A percentile compares a stretch with the other conserved stretches of the same genome.
phyloP scores from a whole-genome alignment of 345 rosid species.

The Hypericum perforatum region DNA sequence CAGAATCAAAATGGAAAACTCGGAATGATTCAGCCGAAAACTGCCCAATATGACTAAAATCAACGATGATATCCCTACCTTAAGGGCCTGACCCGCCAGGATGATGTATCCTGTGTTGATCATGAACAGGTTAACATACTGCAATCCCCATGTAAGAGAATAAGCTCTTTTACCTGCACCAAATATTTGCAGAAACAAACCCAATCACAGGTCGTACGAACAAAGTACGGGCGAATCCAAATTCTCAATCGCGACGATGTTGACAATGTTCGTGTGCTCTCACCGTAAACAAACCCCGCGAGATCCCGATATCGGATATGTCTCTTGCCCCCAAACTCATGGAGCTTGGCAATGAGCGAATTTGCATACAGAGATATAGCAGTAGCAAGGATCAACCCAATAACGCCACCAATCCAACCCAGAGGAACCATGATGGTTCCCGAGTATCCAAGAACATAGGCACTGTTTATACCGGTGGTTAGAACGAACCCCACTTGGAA shows the following conservation, averaged over 20 bases:
- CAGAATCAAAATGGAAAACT: neutral
- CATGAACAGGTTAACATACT: slow-evolving; percentile 19
- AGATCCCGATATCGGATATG: slow-evolving; percentile 28
- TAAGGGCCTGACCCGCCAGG: slow-evolving; percentile 28
- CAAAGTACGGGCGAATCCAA: neutral
- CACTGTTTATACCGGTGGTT: slow-evolving; percentile 26
- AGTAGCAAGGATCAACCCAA: slow-evolving; percentile 12
- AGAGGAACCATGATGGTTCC: slow-evolving; percentile 20
- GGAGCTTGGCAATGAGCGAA: slow-evolving; percentile 26
- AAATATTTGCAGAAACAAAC: neutral
- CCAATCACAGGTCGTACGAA: too few relatives aligned
- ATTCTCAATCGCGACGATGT: neutral
- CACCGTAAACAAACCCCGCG: slow-evolving; percentile 22
- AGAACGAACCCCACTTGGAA: slow-evolving; percentile 27
- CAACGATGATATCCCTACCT: slow-evolving; percentile 8
- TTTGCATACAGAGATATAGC: slow-evolving; percentile 18
- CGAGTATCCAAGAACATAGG: slow-evolving; percentile 25
- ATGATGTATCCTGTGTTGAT: slow-evolving; percentile 26
- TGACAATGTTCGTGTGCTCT: neutral
- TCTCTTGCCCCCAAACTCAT: slow-evolving; percentile 19
- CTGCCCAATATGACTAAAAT: neutral
- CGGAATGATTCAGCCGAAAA: too few relatives aligned
- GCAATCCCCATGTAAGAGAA: slow-evolving; percentile 18
- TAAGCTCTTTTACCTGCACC: slow-evolving; percentile 18
- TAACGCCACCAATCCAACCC: slow-evolving; percentile 27